A percentile compares a stretch with the other conserved stretches of the same genome.
Conservation (phyloP, 768 basidiomycete species). For the Trametes villosa region DNA sequence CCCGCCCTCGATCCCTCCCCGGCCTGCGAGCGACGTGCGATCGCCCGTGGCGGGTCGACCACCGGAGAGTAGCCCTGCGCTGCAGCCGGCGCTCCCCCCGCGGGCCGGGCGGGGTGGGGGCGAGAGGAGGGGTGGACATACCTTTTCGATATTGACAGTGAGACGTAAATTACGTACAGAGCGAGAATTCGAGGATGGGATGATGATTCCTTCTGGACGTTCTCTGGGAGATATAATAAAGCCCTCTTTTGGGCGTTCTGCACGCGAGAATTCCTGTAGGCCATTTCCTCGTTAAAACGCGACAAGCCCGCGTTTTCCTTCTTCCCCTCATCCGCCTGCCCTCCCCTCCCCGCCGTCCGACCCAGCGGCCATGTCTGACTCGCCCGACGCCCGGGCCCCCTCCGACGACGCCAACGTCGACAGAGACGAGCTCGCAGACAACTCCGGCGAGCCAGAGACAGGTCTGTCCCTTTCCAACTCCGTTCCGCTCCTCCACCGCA, state of each 20-base stretch:
- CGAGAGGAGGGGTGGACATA: constrained; percentile 19
- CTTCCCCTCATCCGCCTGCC: constrained; percentile 44
- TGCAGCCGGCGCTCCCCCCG: not conserved
- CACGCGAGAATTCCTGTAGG: constrained; percentile 75
- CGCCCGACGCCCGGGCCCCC: constrained; percentile 57
- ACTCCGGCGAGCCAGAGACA: constrained; percentile 41
- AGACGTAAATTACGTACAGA: constrained; percentile 55
- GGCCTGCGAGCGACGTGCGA: not conserved
- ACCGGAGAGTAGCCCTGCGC: no score
- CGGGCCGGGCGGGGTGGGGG: constrained; percentile 11
- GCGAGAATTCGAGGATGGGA: constrained; percentile 28
- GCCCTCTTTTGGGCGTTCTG: constrained; percentile 58
- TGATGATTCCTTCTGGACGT: constrained; percentile 31
- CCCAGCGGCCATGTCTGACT: constrained; percentile 58
- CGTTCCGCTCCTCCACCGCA: constrained; percentile 26
- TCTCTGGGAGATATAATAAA: constrained; percentile 46
- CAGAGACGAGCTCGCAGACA: constrained; percentile 59
- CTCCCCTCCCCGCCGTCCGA: constrained; percentile 34
- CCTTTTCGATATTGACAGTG: constrained; percentile 17
- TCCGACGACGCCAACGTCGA: constrained; percentile 59
- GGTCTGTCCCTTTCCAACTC: constrained; percentile 36
- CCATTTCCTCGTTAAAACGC: constrained; percentile 79
- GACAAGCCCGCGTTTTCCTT: constrained; percentile 64
- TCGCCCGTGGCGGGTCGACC: no score
- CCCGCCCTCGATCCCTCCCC: not conserved